Evolutionary conservation across 805 yeast species (phyloP).

Genomic region (Wickerhamiella qilinensis): DNA sequence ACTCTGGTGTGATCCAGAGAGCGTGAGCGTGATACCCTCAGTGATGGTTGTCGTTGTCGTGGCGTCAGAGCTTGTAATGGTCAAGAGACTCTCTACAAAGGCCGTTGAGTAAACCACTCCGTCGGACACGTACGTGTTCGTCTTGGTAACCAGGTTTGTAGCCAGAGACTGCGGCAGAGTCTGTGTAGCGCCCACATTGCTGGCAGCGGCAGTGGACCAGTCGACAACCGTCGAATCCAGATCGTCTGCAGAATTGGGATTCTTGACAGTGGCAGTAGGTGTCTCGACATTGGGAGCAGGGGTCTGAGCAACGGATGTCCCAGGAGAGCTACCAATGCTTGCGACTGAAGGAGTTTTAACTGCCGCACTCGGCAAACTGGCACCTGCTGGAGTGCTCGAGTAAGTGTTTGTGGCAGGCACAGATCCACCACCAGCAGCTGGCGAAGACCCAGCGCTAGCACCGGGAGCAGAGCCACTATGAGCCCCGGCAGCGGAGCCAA

Average conservation of each 20-base stretch:
- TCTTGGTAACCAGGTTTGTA: neutral
- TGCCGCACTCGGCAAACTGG: too few species aligned
- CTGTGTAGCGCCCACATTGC: neutral
- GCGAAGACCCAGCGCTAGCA: neutral
- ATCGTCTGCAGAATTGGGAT: too few species aligned
- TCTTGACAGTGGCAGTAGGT: neutral
- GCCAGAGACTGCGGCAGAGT: neutral
- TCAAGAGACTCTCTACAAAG: neutral
- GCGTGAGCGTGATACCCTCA: neutral
- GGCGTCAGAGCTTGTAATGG: neutral
- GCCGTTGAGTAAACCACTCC: neutral
- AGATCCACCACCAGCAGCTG: too few species aligned
- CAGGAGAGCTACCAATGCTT: too few species aligned
- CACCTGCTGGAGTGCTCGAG: too few species aligned
- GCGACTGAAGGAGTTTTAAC: too few species aligned
- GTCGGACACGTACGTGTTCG: neutral
- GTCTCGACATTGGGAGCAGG: too few species aligned
- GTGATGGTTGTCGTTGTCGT: neutral
- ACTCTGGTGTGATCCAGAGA: neutral
- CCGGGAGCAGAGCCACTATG: neutral
- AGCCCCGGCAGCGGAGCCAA: neutral
- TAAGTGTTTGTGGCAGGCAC: too few species aligned
- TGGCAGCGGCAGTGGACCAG: neutral
- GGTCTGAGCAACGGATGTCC: too few species aligned
- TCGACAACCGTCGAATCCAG: neutral